phyloP scores from a whole-genome alignment of 2,329 filamentous ascomycete genomes.

The Xylariaceae sp. region DNA sequence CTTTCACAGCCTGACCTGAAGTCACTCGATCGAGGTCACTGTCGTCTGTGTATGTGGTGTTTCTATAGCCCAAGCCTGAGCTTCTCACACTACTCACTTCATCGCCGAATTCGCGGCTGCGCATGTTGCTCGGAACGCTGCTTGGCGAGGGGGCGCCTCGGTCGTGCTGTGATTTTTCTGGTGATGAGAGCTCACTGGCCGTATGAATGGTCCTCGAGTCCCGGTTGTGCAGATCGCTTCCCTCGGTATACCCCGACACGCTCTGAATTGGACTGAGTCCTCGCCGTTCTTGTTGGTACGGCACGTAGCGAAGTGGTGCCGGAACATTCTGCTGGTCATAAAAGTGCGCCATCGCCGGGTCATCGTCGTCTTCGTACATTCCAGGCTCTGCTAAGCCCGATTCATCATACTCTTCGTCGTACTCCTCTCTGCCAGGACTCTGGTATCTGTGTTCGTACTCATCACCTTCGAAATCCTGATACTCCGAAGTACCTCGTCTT shows the following conservation, averaged over 20 bases:
- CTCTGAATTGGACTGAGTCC: constrained; percentile 87
- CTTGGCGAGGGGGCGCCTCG: constrained; percentile 41
- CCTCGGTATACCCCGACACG: constrained; percentile 79
- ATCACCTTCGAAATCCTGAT: constrained; percentile 42
- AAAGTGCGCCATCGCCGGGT: constrained; percentile 33
- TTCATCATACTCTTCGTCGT: constrained; percentile 41
- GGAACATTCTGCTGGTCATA: constrained; percentile 60
- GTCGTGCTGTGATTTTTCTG: constrained; percentile 51
- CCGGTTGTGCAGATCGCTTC: constrained; percentile 55
- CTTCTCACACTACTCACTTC: constrained; percentile 53
- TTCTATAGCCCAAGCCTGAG: constrained; percentile 52
- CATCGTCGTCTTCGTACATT: constrained; percentile 37
- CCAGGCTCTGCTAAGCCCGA: constrained; percentile 31
- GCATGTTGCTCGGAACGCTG: constrained; percentile 51
- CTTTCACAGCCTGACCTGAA: constrained; percentile 66
- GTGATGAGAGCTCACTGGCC: constrained; percentile 54
- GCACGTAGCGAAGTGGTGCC: constrained; percentile 60
- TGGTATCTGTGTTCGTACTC: constrained; percentile 40
- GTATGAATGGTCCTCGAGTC: constrained; percentile 51
- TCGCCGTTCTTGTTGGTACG: constrained; percentile 64
- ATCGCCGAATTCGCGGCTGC: constrained; percentile 50
- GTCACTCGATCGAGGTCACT: constrained; percentile 57
- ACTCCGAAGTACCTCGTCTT: constrained; percentile 37
- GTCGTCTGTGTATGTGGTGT: constrained; percentile 46
- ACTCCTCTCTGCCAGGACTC: constrained; percentile 27